Evolutionary conservation across 768 basidiomycete species (phyloP).

Genomic region (Dentipellis fragilis): DNA sequence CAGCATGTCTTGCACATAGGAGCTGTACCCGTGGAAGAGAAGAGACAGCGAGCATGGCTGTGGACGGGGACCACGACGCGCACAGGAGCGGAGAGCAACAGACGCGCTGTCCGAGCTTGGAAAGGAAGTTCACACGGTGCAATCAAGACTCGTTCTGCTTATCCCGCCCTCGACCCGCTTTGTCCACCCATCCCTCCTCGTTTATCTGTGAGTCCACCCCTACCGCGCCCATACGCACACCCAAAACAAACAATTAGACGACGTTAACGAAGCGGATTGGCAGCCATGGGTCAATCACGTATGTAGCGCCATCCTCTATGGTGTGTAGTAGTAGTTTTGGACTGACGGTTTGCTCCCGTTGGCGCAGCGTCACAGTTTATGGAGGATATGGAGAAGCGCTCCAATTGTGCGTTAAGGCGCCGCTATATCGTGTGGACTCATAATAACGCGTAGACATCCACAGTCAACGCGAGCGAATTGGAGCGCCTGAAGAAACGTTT

Average conservation of each 20-base stretch:
- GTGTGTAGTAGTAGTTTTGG: neutral
- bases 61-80: too few species aligned
- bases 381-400: conserved; percentile 94
- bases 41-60: too few species aligned
- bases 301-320: conserved; percentile 21
- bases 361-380: conserved; percentile 80
- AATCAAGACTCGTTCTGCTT: neutral
- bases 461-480: conserved; percentile 91
- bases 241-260: neutral
- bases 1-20: too few species aligned
- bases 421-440: neutral
- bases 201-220: neutral
- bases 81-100: too few species aligned
- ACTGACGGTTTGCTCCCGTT: conserved; percentile 1
- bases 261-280: conserved; percentile 8
- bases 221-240: neutral
- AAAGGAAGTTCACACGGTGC: neutral
- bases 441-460: neutral
- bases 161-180: neutral
- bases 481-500: conserved; percentile 97
- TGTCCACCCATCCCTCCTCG: neutral
- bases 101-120: neutral
- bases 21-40: too few species aligned
- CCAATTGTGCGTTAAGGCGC: conserved; percentile 72
- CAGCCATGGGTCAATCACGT: conserved; percentile 80